Conservation (phyloP, 2,329 filamentous ascomycete species). For the Colletotrichum gloeosporioides region DNA sequence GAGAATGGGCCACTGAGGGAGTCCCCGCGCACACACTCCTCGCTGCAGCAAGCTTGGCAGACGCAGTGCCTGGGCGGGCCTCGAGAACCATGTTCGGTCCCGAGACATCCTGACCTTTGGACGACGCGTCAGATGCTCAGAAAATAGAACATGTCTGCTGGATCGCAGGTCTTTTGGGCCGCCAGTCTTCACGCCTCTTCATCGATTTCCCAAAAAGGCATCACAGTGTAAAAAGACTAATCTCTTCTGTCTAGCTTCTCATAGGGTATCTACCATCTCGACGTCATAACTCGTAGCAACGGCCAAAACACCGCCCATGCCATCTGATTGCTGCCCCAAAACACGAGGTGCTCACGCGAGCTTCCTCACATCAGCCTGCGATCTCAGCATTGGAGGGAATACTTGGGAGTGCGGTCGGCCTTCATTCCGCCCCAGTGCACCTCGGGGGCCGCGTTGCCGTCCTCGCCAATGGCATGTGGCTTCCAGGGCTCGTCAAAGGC, state of each 20-base stretch:
- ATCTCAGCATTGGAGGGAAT: conserved; percentile 30
- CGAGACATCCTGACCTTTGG: neutral
- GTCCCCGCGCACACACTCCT: neutral
- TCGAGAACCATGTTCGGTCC: neutral
- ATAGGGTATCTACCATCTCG: neutral
- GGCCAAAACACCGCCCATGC: neutral
- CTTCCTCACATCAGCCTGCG: neutral
- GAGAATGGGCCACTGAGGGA: neutral
- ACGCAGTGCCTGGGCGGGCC: neutral
- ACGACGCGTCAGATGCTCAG: neutral
- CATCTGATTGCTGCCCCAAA: neutral
- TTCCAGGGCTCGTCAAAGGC: conserved; percentile 78
- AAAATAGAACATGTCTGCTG: neutral
- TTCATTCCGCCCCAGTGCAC: conserved; percentile 74
- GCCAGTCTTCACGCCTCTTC: neutral
- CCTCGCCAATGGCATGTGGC: conserved; percentile 66
- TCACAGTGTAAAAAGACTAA: neutral
- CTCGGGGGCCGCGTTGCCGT: conserved; percentile 66
- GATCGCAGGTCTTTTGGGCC: neutral
- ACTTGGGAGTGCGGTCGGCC: conserved; percentile 63
- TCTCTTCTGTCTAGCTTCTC: neutral
- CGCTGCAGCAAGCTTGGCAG: neutral
- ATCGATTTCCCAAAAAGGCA: conserved; percentile 6
- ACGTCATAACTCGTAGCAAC: neutral
- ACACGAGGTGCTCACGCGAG: neutral